Percentiles rank a stretch among this genome's conserved stretches.
These are phyloP conservation scores for Globisporangium cylindrosporum DNA, from an alignment of 352 stramenopile species.

Conservation along the genomic window DNA sequence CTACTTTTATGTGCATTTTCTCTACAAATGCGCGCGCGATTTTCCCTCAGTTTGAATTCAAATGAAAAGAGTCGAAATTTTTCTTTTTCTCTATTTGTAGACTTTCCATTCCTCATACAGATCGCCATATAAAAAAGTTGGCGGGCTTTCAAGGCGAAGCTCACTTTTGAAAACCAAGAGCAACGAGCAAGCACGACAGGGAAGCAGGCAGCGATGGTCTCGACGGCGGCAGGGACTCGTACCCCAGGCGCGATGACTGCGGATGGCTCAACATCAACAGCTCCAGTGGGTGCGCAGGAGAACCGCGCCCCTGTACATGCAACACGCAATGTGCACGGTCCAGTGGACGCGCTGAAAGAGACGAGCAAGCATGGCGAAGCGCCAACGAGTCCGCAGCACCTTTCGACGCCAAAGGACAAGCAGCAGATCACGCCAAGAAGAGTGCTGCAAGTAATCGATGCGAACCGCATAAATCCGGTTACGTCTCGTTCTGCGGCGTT, in stretches of 20 bases:
- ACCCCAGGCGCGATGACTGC: neutral
- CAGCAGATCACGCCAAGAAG: slow-evolving; percentile 4
- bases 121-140: neutral
- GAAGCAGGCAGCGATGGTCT: slow-evolving; percentile 22
- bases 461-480: slow-evolving; percentile 1
- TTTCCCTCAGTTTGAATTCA: slow-evolving; percentile 14
- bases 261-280: neutral
- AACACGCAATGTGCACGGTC: slow-evolving; percentile 3
- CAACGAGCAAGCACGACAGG: slow-evolving; percentile 5
- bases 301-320: slow-evolving; percentile 26
- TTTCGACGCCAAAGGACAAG: neutral
- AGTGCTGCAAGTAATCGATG: slow-evolving; percentile 15
- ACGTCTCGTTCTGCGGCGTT: neutral
- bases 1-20: neutral
- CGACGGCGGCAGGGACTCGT: neutral
- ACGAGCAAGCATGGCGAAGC: slow-evolving; percentile 15
- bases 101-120: neutral
- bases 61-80: slow-evolving; percentile 4
- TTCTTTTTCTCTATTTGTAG: slow-evolving; percentile 5
- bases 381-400: neutral
- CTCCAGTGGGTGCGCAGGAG: slow-evolving; percentile 25
- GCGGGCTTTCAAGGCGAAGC: neutral
- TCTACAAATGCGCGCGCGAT: neutral
- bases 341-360: slow-evolving; percentile 11
- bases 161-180: slow-evolving; percentile 14